A percentile compares a stretch with the other conserved stretches of the same genome.
phyloP scores from a whole-genome alignment of 331 rosid genomes.

The Quercus phellos region DNA sequence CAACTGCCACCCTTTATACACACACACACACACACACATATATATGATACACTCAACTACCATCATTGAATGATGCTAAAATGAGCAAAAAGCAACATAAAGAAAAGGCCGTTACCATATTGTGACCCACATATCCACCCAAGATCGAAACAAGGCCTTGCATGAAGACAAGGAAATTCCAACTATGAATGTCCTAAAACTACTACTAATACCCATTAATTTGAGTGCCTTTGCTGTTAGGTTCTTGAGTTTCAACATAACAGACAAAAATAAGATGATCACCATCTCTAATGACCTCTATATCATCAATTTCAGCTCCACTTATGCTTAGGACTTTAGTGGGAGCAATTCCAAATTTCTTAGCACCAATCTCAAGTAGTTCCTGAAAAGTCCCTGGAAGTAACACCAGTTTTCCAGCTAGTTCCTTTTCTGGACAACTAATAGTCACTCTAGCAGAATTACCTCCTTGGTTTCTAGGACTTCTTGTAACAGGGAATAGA shows the following conservation, averaged over 20 bases:
- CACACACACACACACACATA: too few species aligned
- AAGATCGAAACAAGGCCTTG: background rate
- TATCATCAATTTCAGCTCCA: conserved; percentile 70
- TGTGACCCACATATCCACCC: background rate
- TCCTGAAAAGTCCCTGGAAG: conserved; percentile 63
- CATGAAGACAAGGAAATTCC: background rate
- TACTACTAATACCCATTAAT: background rate
- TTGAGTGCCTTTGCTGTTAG: background rate
- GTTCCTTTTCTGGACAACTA: conserved; percentile 69
- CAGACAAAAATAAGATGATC: conserved; percentile 66
- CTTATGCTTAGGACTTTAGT: conserved; percentile 46
- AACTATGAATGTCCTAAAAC: background rate
- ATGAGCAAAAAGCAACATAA: background rate
- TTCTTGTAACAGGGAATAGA: conserved; percentile 20
- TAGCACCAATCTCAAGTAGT: conserved; percentile 58
- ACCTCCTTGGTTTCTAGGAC: conserved; percentile 1
- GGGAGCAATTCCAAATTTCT: conserved; percentile 47
- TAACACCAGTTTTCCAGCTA: conserved; percentile 62
- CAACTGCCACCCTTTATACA: too few species aligned
- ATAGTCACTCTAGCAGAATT: conserved; percentile 48
- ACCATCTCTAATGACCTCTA: conserved; percentile 83
- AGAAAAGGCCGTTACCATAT: background rate
- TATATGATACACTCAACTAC: background rate
- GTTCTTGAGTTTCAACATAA: conserved; percentile 4
- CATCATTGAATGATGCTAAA: background rate